Base-by-base conservation (phyloP, 2,329 filamentous ascomycete genomes). In the Cryphonectria japonica region DNA sequence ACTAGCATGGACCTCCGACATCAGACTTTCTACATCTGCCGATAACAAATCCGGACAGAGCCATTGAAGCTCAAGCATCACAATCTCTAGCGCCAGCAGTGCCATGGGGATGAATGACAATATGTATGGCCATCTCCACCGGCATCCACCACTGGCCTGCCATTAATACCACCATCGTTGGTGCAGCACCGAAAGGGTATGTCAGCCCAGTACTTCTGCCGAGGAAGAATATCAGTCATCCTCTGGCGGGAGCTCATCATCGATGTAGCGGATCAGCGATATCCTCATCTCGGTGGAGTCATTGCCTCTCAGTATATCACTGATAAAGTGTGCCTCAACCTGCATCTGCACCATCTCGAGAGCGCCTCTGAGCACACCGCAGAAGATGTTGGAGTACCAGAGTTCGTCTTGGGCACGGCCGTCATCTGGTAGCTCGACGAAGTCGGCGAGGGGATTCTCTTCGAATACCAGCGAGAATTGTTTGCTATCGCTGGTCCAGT, bases 281-380 rank as follows among this genome's bases (percentile, higher is more conserved):
- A 99, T 92, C 78, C 95, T 88, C 93, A 99, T 98, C 85, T 99
- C 96, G 0, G 96, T 99, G 26, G 93, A 95, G 79, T 99, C 96
- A 78, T 98, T 95, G 3, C 96, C 96, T 70, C 94, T 90, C 72
- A 99, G 85, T 43, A 97, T 88, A 80, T 99, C 96, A 80, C 93
- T 98, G 78, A 97, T 92, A 80, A 98, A 99, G 79, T 97, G 95
- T 63, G 94, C 94, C 80, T 99, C 95, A 4, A 98, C 94, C 82
- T 98, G 96, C 94, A 98, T 97, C 87, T 98, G 95, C 78, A 98
- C 95, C 96, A 99, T 99, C 82, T 99, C 96, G 71, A 99, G 82
- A 0, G 95, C 92, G 19, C 96, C 96, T 76, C 96, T 87, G 73
- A 99, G 84, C 60, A 99, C 93, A 60, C 96, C 96, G 77, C 96